phyloP scores from a whole-genome alignment of 2,329 filamentous ascomycete genomes.

The Cytospora piceicola region DNA sequence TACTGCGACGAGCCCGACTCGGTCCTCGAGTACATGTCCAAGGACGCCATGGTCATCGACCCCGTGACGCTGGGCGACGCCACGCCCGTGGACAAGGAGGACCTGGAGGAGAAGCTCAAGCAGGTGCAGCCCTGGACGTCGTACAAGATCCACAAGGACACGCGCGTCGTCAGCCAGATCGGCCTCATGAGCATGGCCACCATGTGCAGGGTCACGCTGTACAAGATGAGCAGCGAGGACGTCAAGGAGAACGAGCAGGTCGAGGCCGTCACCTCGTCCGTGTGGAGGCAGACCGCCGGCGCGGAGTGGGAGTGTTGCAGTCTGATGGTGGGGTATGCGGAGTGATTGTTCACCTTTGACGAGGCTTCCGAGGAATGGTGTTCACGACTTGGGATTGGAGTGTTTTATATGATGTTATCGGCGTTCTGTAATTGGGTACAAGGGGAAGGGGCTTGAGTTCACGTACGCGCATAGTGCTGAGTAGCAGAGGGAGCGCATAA shows the following conservation, averaged over 20 bases:
- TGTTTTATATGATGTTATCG: background rate
- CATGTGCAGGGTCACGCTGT: conserved; percentile 42
- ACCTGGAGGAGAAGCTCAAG: conserved; percentile 39
- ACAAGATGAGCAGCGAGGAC: conserved; percentile 32
- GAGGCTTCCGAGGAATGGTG: background rate
- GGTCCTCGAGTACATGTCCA: conserved; percentile 43
- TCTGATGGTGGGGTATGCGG: conserved; percentile 30
- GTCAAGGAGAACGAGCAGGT: conserved; percentile 37
- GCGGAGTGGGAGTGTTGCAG: conserved; percentile 42
- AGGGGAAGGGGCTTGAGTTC: background rate
- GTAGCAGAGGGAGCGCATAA: background rate
- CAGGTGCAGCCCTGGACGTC: conserved; percentile 37
- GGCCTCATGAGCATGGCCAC: conserved; percentile 44
- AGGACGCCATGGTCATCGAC: conserved; percentile 45
- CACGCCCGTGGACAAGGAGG: conserved; percentile 36
- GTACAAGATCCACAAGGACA: conserved; percentile 41
- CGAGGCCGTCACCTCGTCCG: conserved; percentile 37
- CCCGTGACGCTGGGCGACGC: conserved; percentile 39
- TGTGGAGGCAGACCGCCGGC: conserved; percentile 44
- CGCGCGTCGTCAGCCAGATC: conserved; percentile 43
- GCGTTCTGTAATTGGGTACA: background rate
- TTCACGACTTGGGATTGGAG: background rate
- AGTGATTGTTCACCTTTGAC: conserved; percentile 2
- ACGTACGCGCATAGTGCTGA: background rate
- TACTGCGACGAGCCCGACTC: conserved; percentile 43